Conservation (phyloP, 495 filamentous ascomycete genomes). For the Daldinia decipiens region DNA sequence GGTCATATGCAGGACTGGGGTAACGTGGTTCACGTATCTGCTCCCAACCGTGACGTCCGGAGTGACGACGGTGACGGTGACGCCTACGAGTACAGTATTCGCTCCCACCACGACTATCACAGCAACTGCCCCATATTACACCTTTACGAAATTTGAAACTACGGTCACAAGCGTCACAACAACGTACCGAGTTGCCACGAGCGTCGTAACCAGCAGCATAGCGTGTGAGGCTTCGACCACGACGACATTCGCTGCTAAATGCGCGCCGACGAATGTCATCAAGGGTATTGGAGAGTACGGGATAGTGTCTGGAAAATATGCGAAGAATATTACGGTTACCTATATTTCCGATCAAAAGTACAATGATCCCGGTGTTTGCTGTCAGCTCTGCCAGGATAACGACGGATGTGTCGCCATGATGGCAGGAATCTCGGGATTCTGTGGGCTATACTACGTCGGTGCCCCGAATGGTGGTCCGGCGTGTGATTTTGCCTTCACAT, state of each 20-base stretch:
- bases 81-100: constrained; percentile 28
- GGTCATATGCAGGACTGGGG: constrained; percentile 30
- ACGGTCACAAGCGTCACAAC: constrained; percentile 28
- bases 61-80: constrained; percentile 32
- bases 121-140: constrained; percentile 1
- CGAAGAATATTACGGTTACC: constrained; percentile 33
- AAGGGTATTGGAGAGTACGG: constrained; percentile 35
- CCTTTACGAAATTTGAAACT: constrained; percentile 19
- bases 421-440: constrained; percentile 61
- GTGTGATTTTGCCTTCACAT: constrained; percentile 40
- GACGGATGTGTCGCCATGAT: constrained; percentile 65
- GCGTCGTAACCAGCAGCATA: constrained; percentile 20
- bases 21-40: constrained; percentile 22
- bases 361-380: constrained; percentile 37
- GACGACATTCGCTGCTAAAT: constrained; percentile 39
- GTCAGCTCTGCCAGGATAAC: constrained; percentile 56
- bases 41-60: constrained; percentile 37
- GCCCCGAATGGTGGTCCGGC: constrained; percentile 24
- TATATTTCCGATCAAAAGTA: constrained; percentile 33
- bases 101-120: constrained; percentile 26
- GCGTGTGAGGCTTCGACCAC: constrained; percentile 38
- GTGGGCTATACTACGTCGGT: constrained; percentile 50
- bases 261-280: constrained; percentile 45
- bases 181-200: constrained; percentile 24
- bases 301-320: constrained; percentile 33